Evolutionary conservation across 768 basidiomycete species (phyloP).

Genomic region (Lactarius akahatsu): DNA sequence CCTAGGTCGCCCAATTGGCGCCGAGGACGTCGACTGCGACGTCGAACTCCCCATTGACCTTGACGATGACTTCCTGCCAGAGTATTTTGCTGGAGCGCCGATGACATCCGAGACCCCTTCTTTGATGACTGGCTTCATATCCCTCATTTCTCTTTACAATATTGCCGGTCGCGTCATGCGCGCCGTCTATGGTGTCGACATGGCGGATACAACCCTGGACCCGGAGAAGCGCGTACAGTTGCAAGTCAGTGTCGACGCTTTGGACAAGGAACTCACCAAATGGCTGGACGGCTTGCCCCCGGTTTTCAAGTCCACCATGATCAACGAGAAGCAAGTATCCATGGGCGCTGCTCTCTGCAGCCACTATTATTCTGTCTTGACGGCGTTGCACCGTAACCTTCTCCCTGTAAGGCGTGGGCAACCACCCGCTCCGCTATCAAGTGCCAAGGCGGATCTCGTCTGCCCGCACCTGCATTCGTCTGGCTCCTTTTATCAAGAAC

Average conservation of each 20-base stretch:
- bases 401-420: slow-evolving; percentile 77
- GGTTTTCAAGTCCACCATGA: slow-evolving; percentile 70
- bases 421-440: slow-evolving; percentile 66
- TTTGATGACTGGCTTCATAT: slow-evolving; percentile 80
- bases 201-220: slow-evolving; percentile 63
- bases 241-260: slow-evolving; percentile 72
- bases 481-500: slow-evolving; percentile 82
- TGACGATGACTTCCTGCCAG: slow-evolving; percentile 74
- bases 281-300: slow-evolving; percentile 82
- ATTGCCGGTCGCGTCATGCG: slow-evolving; percentile 81
- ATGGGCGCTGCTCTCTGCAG: slow-evolving; percentile 86
- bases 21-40: slow-evolving; percentile 89
- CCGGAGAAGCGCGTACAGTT: slow-evolving; percentile 72
- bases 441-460: slow-evolving; percentile 78
- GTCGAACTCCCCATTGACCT: slow-evolving; percentile 80
- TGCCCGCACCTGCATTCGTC: slow-evolving; percentile 80
- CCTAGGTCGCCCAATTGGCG: slow-evolving; percentile 82
- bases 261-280: slow-evolving; percentile 73
- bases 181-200: slow-evolving; percentile 80
- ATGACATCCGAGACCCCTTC: slow-evolving; percentile 57
- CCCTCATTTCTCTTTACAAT: slow-evolving; percentile 75
- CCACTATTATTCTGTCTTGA: slow-evolving; percentile 85
- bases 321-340: slow-evolving; percentile 76
- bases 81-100: slow-evolving; percentile 67
- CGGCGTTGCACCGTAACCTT: slow-evolving; percentile 85